Percentiles rank a stretch among this genome's conserved stretches.
These are phyloP conservation scores for Komagataea norvegica DNA, from an alignment of 1,139 yeast species.

Conservation along the genomic window DNA sequence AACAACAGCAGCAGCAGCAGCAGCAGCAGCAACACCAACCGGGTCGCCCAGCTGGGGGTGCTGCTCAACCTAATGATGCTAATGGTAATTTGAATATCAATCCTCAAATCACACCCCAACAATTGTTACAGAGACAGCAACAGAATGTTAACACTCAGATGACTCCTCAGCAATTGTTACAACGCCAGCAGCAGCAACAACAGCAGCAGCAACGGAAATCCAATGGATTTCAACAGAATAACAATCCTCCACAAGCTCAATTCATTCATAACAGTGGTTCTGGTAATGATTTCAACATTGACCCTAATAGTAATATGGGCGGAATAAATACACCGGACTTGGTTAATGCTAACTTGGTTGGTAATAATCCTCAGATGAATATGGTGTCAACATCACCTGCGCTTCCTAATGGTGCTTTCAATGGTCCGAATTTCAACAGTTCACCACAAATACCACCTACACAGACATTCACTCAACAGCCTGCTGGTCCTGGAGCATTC, in stretches of 20 bases:
- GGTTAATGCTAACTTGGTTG: slow-evolving; percentile 5
- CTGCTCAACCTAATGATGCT: slow-evolving; percentile 1
- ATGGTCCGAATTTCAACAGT: slow-evolving; percentile 14
- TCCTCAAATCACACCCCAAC: slow-evolving; percentile 23
- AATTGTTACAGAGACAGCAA: slow-evolving; percentile 29
- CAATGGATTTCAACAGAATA: slow-evolving; percentile 16
- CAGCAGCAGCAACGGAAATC: slow-evolving; percentile 24
- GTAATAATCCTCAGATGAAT: background rate
- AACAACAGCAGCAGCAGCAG: no score
- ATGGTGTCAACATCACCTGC: slow-evolving; percentile 17
- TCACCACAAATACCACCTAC: slow-evolving; percentile 22
- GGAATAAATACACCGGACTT: slow-evolving; percentile 21
- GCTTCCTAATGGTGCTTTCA: slow-evolving; percentile 15
- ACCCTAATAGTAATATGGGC: slow-evolving; percentile 9
- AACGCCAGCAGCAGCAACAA: slow-evolving; percentile 23
- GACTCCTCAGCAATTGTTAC: slow-evolving; percentile 19
- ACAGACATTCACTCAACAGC: slow-evolving; percentile 15
- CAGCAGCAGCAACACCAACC: no score
- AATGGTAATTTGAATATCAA: slow-evolving; percentile 10
- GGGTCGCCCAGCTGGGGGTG: background rate
- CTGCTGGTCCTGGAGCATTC: slow-evolving; percentile 10
- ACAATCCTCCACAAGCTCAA: slow-evolving; percentile 11
- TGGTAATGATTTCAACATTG: slow-evolving; percentile 8
- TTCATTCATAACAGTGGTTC: slow-evolving; percentile 5
- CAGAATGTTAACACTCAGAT: slow-evolving; percentile 28